Evolutionary conservation across 305 asterid genomes (phyloP).

Genomic region (Fraxinus ornus): DNA sequence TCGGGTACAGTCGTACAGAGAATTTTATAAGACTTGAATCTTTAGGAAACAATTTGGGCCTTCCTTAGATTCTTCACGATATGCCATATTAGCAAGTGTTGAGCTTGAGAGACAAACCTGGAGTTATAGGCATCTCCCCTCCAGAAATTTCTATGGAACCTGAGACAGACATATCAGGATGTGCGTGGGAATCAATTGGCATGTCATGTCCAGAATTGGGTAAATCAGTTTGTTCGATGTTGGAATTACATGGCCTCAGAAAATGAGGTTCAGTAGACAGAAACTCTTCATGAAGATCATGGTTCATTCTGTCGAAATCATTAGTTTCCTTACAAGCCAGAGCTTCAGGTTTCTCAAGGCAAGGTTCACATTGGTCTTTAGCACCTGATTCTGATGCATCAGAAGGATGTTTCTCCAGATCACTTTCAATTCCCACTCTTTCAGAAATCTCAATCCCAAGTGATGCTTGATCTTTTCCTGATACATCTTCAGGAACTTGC

Average conservation of each 20-base stretch:
- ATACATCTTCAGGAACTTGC: conserved; percentile 37
- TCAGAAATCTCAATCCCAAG: conserved; percentile 27
- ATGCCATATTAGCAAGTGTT: conserved; percentile 14
- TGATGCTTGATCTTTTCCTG: conserved; percentile 31
- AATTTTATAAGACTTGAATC: background rate
- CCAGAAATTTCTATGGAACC: conserved; percentile 25
- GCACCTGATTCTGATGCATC: conserved; percentile 33
- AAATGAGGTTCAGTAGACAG: conserved; percentile 29
- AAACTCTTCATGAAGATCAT: conserved; percentile 32
- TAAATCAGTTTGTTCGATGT: conserved; percentile 35
- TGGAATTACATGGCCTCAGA: conserved; percentile 55
- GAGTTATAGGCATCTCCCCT: conserved; percentile 31
- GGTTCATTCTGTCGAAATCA: conserved; percentile 25
- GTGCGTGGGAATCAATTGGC: conserved; percentile 31
- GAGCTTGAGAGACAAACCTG: conserved; percentile 47
- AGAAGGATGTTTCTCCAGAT: conserved; percentile 30
- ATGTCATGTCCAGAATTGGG: conserved; percentile 32
- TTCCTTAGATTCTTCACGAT: background rate
- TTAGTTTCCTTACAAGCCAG: conserved; percentile 29
- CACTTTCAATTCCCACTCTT: conserved; percentile 21
- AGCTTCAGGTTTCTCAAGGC: conserved; percentile 28
- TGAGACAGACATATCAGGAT: conserved; percentile 30
- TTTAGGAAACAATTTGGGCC: conserved; percentile 3
- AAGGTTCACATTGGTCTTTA: conserved; percentile 38
- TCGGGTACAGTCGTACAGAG: background rate